Evolutionary conservation across 1,284 basidiomycete genomes (phyloP).

Genomic region (Omphalotus olearius): DNA sequence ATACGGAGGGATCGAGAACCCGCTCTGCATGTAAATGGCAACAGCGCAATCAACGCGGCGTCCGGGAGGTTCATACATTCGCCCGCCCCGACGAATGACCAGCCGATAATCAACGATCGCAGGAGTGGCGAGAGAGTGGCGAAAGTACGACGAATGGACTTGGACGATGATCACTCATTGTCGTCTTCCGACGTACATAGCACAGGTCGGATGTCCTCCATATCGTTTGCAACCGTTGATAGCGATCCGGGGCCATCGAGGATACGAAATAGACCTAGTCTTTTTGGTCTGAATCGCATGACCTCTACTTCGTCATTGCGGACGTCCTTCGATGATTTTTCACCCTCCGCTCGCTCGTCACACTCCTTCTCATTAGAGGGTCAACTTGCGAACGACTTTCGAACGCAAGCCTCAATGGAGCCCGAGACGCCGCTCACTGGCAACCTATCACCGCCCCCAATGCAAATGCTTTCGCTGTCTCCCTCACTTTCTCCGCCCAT

Average conservation of each 20-base stretch:
- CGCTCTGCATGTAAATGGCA: slow-evolving; percentile 29
- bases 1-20: slow-evolving; percentile 46
- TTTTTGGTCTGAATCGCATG: slow-evolving; percentile 67
- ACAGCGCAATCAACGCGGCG: slow-evolving; percentile 51
- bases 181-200: slow-evolving; percentile 82
- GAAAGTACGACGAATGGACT: slow-evolving; percentile 79
- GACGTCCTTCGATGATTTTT: slow-evolving; percentile 68
- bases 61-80: slow-evolving; percentile 42
- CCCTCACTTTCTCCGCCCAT: slow-evolving; percentile 59
- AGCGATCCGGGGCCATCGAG: slow-evolving; percentile 79
- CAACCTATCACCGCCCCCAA: slow-evolving; percentile 66
- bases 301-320: slow-evolving; percentile 68
- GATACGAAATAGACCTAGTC: slow-evolving; percentile 53
- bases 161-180: slow-evolving; percentile 81
- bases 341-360: slow-evolving; percentile 72
- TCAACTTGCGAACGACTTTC: slow-evolving; percentile 76
- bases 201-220: slow-evolving; percentile 62
- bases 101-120: slow-evolving; percentile 22
- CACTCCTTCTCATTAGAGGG: slow-evolving; percentile 80
- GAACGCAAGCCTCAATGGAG: slow-evolving; percentile 68
- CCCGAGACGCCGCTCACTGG: slow-evolving; percentile 54
- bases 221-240: slow-evolving; percentile 77
- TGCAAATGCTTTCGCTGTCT: slow-evolving; percentile 63
- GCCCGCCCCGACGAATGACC: slow-evolving; percentile 28
- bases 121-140: slow-evolving; percentile 62